Conservation (phyloP, 1,284 basidiomycete genomes). For the Papiliotrema fonsecae region DNA sequence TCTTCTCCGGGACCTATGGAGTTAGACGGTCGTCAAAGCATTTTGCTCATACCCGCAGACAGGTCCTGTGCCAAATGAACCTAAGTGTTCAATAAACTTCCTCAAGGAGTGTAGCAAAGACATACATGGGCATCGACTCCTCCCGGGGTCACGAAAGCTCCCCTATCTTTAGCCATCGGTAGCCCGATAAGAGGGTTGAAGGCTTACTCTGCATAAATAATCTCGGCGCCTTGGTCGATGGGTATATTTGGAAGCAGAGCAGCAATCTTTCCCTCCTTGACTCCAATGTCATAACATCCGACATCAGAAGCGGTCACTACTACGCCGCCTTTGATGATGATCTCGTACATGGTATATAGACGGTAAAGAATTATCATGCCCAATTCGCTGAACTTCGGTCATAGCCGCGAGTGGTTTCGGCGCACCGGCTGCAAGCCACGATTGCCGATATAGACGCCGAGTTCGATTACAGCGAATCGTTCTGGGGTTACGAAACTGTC, state of each 20-base stretch:
- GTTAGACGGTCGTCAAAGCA: not conserved
- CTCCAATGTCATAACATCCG: constrained; percentile 6
- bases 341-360: no score
- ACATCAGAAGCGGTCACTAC: constrained; percentile 14
- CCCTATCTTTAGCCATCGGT: constrained; percentile 3
- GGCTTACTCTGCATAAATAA: constrained; percentile 14
- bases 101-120: no score
- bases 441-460: no score
- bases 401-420: no score
- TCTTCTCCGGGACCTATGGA: constrained; percentile 5
- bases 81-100: no score
- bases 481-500: no score
- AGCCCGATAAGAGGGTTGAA: not conserved
- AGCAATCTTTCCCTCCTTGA: constrained; percentile 15
- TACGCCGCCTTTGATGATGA: constrained; percentile 15
- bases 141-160: constrained; percentile 13
- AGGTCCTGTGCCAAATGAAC: constrained; percentile 12
- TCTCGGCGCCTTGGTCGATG: constrained; percentile 1
- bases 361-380: no score
- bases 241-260: not conserved
- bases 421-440: no score
- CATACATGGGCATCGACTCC: constrained; percentile 13
- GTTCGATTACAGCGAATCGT: no score
- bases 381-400: no score
- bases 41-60: not conserved